Evolutionary conservation across 1,284 basidiomycete species (phyloP).

Genomic region (Rhizoctonia solani): DNA sequence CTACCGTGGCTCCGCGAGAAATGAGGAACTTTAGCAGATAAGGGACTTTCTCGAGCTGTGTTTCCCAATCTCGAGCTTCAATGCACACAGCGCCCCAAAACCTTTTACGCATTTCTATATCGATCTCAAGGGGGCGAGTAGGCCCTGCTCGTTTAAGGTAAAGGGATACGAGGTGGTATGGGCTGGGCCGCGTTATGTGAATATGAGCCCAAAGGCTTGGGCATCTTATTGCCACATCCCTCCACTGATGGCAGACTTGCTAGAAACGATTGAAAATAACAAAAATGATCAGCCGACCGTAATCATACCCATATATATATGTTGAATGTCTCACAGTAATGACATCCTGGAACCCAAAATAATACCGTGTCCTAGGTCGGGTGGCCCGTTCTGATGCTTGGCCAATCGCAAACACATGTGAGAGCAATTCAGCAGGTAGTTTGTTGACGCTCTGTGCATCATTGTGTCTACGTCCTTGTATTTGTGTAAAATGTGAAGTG

Average conservation of each 20-base stretch:
- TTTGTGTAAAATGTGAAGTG: background rate
- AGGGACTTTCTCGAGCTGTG: background rate
- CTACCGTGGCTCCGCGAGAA: background rate
- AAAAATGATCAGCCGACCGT: background rate
- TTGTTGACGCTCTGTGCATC: background rate
- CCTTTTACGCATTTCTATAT: background rate
- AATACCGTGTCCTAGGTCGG: background rate
- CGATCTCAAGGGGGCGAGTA: background rate
- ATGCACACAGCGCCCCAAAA: background rate
- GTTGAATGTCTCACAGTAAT: background rate
- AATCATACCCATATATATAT: too few relatives aligned
- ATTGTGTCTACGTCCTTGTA: background rate
- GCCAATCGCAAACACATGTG: background rate
- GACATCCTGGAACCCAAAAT: background rate
- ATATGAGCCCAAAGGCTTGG: background rate
- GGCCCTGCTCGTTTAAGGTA: background rate
- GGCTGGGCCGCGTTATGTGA: background rate
- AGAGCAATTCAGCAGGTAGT: slow-evolving; percentile 6
- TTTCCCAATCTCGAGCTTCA: background rate
- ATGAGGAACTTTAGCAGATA: background rate
- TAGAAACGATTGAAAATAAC: background rate
- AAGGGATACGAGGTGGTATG: background rate
- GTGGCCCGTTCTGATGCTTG: background rate
- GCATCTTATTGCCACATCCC: background rate
- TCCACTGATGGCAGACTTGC: slow-evolving; percentile 1